Evolutionary conservation across 495 filamentous ascomycete genomes (phyloP), one percentile per base, ranked within the genome.

Genomic region (Aspergillus wentii): DNA sequence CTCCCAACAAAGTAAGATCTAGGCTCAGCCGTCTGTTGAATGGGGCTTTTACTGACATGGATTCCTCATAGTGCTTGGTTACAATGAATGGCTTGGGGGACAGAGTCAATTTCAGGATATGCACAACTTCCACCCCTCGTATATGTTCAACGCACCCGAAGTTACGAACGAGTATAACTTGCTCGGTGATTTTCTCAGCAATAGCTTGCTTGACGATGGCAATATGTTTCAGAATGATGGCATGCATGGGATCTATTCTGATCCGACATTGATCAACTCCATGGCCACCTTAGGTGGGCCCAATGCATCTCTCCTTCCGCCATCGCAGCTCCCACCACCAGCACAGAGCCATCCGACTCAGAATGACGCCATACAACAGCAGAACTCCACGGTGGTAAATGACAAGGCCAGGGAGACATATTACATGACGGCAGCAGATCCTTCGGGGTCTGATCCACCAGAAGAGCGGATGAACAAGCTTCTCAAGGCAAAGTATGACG

Each of bases 401-500:
- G 88, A 97, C 56, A 90, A 90, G 64, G 81, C 88, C 17, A 78
- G 82, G 41, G 94, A 97, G 54, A 80, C 69, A 23, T 99, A 94
- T 64, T 96, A 95, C 69, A 83, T 97, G 64, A 92, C 92, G 27
- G 91, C 94, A 8, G 92, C 92, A 19, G 92, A 99, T 54, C 92
- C 92, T 9, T 82, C 85, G 6, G 92, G 92, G 23, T 90, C 87
- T 43, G 88, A 92, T 54, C 80, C 83, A 11, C 90, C 92, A 17
- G 89, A 95, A 61, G 86, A 94, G 56, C 82, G 94, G 40, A 94
- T 97, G 87, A 86, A 92, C 59, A 88, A 89, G 49, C 82, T 98
- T 1, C 76, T 98, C 37, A 83, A 85, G 58, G 92, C 94, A 30
- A 98, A 98, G 57, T 88, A 91, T 52, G 88, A 95, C 50, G 92